Conservation (phyloP, 2,329 filamentous ascomycete species). For the Nemania bipapillata region DNA sequence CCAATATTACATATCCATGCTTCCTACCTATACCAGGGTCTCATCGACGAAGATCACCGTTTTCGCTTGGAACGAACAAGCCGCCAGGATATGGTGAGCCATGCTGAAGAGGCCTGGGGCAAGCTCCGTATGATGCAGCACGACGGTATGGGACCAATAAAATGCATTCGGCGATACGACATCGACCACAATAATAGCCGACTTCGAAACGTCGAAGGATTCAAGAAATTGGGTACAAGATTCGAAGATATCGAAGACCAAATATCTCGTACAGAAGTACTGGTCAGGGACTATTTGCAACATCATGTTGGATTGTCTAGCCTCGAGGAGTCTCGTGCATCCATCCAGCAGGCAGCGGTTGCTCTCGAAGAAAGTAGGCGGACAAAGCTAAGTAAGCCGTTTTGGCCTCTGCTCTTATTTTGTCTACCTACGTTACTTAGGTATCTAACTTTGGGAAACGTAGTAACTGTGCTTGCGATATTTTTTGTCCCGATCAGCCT, state of each 20-base stretch:
- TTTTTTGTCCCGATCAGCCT: constrained; percentile 2
- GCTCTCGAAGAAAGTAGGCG: neutral
- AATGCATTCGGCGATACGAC: neutral
- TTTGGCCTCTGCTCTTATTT: neutral
- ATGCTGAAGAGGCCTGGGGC: neutral
- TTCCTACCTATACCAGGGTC: neutral
- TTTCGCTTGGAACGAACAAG: neutral
- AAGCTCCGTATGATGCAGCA: neutral
- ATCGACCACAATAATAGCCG: neutral
- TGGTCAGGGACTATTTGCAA: constrained; percentile 13
- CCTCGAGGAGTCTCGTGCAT: neutral
- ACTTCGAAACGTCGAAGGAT: neutral
- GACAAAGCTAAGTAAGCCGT: constrained; percentile 2
- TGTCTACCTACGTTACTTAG: neutral
- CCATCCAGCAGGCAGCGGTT: neutral
- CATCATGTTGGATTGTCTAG: neutral
- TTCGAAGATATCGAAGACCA: constrained; percentile 1
- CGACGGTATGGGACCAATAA: neutral
- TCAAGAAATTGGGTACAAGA: neutral
- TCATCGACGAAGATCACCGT: neutral
- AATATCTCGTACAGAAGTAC: constrained; percentile 2
- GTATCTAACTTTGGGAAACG: neutral
- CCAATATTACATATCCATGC: neutral
- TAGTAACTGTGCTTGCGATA: constrained; percentile 2
- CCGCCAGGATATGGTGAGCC: neutral